These are phyloP conservation scores for Aspergillus sp. DNA, from an alignment of 2,329 filamentous ascomycete species.

Conservation along the genomic window DNA sequence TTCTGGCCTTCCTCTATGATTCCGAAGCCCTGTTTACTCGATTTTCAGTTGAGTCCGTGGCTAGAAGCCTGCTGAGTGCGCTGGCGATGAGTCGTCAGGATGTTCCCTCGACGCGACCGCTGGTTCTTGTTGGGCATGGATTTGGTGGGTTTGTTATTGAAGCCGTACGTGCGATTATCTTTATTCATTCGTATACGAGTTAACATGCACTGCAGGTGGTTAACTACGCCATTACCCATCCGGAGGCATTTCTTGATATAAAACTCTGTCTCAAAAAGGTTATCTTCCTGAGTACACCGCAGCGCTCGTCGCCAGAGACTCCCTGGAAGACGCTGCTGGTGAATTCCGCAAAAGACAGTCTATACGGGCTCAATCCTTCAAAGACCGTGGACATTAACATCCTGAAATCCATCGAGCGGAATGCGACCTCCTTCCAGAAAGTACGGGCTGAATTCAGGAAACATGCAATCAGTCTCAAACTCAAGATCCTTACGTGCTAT, in stretches of 20 bases:
- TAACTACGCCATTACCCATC: not conserved
- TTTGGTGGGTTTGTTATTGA: not conserved
- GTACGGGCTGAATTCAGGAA: not conserved
- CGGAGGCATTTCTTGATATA: not conserved
- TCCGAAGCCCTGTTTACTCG: not conserved
- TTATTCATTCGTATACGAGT: not conserved
- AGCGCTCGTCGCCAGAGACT: not conserved
- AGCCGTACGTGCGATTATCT: not conserved
- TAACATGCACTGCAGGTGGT: not conserved
- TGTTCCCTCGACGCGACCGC: not conserved
- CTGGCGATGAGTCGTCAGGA: not conserved
- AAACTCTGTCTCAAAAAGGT: not conserved
- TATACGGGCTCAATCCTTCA: not conserved
- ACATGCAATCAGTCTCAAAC: not conserved
- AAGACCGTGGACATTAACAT: not conserved
- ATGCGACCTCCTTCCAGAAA: not conserved
- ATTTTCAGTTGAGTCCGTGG: not conserved
- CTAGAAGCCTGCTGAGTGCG: not conserved
- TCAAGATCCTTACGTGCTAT: not conserved
- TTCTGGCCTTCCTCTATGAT: not conserved
- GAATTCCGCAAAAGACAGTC: not conserved
- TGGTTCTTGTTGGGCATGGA: not conserved
- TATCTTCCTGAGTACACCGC: not conserved
- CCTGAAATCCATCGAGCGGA: not conserved
- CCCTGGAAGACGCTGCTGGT: not conserved